Conservation (phyloP, 2,329 filamentous ascomycete genomes). For the Aspergillus sp. region DNA sequence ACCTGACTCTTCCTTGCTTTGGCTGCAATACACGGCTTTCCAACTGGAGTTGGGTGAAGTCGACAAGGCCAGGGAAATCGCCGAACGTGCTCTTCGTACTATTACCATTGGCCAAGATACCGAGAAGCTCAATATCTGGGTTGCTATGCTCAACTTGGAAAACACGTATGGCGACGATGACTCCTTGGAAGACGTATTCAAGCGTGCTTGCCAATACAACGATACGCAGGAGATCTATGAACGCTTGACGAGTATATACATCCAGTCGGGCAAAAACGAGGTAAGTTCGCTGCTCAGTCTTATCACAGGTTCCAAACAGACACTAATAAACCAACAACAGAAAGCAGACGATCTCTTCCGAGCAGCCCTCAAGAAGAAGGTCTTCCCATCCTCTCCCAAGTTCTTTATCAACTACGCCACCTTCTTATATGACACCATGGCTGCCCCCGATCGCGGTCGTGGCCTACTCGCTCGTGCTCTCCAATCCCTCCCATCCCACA, state of each 20-base stretch:
- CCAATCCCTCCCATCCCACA: conserved; percentile 71
- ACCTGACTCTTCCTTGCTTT: conserved; percentile 88
- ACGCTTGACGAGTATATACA: conserved; percentile 89
- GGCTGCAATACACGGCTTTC: conserved; percentile 99
- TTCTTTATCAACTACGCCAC: conserved; percentile 95
- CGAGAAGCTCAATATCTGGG: conserved; percentile 95
- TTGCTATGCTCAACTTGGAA: conserved; percentile 90
- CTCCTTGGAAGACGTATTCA: conserved; percentile 80
- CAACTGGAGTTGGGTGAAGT: conserved; percentile 90
- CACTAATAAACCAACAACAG: conserved; percentile 48
- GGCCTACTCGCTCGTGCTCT: conserved; percentile 78
- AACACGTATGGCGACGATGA: conserved; percentile 85
- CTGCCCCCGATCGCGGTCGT: conserved; percentile 71
- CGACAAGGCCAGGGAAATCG: conserved; percentile 82
- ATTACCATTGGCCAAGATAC: conserved; percentile 89
- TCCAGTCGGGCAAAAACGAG: conserved; percentile 80
- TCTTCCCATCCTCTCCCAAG: conserved; percentile 71
- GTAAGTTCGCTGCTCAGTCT: conserved; percentile 52
- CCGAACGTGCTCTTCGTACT: conserved; percentile 83
- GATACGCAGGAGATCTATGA: conserved; percentile 88
- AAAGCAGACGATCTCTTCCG: conserved; percentile 89
- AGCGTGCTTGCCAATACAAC: conserved; percentile 89
- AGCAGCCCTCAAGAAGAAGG: conserved; percentile 84
- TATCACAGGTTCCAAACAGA: background rate
- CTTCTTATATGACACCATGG: conserved; percentile 77